A percentile compares a stretch with the other conserved stretches of the same genome.
Conservation (phyloP, 2,329 filamentous ascomycete species). For the Camptophora hylomeconis region DNA sequence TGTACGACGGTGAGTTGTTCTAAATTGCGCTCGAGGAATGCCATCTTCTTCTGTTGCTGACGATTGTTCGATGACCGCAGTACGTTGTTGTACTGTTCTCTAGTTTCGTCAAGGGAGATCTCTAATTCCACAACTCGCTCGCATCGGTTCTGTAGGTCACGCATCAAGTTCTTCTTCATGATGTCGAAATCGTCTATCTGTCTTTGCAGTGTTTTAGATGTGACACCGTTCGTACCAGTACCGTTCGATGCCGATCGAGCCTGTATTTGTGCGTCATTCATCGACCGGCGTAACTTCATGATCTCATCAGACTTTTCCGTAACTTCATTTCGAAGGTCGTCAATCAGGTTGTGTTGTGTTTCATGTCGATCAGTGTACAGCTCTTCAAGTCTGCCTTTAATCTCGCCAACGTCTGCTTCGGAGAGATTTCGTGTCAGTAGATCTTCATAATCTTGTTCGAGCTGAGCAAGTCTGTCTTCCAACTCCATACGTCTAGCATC, state of each 20-base stretch:
- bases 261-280: slow-evolving; percentile 66
- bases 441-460: slow-evolving; percentile 76
- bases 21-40: slow-evolving; percentile 93
- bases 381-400: slow-evolving; percentile 67
- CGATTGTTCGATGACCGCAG: slow-evolving; percentile 93
- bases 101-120: slow-evolving; percentile 91
- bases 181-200: slow-evolving; percentile 97
- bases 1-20: slow-evolving; percentile 97
- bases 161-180: slow-evolving; percentile 99
- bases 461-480: slow-evolving; percentile 57
- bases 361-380: slow-evolving; percentile 65
- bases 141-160: slow-evolving; percentile 93
- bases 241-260: slow-evolving; percentile 24
- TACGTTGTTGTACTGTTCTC: slow-evolving; percentile 98
- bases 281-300: slow-evolving; percentile 61
- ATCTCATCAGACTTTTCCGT: slow-evolving; percentile 70
- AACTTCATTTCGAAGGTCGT: slow-evolving; percentile 66
- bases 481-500: slow-evolving; percentile 57
- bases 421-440: slow-evolving; percentile 66
- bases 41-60: slow-evolving; percentile 99
- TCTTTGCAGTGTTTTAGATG: slow-evolving; percentile 88
- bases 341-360: slow-evolving; percentile 57
- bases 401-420: slow-evolving; percentile 67
- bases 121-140: slow-evolving; percentile 96
- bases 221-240: slow-evolving; percentile 51